Base-by-base conservation (phyloP, 1,139 yeast genomes). In the Geotrichum histeridarum region DNA sequence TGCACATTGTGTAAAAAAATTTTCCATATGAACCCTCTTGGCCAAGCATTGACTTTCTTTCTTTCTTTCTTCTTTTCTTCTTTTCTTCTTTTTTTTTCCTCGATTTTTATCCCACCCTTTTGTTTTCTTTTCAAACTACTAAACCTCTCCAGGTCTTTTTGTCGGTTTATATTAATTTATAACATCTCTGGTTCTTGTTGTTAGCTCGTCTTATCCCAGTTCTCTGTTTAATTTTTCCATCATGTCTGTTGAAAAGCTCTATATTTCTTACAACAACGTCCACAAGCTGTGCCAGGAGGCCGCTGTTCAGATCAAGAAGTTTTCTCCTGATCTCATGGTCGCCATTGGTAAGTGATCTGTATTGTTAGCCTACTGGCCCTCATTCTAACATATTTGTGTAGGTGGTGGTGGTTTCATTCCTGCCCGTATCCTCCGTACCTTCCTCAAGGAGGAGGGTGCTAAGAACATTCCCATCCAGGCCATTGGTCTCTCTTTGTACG, bases 321-420 rank as follows among this genome's bases (percentile, higher is more conserved):
- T 80, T 70, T 80, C 84, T 66, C 96, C 96, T 32, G 93, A 87
- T 71, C 77, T 89, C 61, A 89, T 91, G 73, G 84, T 91, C 59
- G 97, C 97, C 64, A 88, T 91, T 66, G 80, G 80, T 54, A 58
- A 45, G 81, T 48, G 12, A n/a, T 17, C 17, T 17, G 5, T 33
- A 12, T 8, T 14, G 44, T 52, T 49, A 42, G 51, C 51, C 17
- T 30, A n/a, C 27, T 12, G 11, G 11, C 8, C 14, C 35, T 43
- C 37, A 11, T n/a, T 32, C 31, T 27, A 9, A 11, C 39, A 32
- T 31, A 32, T 18, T 11, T 4, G 9, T 14, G 8, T 17, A 59
- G 73, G 86, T 66, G 96, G 96, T 60, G 96, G 98, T 65, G 98
- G 98, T 5, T 86, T 91, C 72, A 91, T 91, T 59, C 98, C 98